Evolutionary conservation across 495 filamentous ascomycete species (phyloP).

Genomic region (Lasiosphaeris hirsuta): DNA sequence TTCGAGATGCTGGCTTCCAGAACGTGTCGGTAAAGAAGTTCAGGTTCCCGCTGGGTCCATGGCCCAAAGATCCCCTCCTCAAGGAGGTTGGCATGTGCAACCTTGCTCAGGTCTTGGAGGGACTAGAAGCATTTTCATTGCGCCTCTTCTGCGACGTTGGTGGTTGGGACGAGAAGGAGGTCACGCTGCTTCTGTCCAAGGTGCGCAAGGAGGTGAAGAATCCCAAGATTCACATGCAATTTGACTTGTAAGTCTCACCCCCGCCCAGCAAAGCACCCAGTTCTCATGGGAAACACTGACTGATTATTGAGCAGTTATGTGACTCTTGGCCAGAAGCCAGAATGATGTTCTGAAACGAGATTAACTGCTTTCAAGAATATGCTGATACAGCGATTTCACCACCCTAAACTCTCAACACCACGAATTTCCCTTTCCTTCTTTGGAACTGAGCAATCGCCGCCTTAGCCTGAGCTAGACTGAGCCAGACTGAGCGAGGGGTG

Average conservation of each 20-base stretch:
- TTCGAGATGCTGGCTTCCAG: slow-evolving; percentile 53
- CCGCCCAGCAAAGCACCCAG: not conserved
- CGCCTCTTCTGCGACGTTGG: slow-evolving; percentile 50
- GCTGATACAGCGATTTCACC: no score
- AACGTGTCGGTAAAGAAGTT: slow-evolving; percentile 48
- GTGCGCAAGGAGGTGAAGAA: slow-evolving; percentile 54
- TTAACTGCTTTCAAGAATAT: slow-evolving; percentile 34
- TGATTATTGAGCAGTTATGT: not conserved
- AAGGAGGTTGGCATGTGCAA: slow-evolving; percentile 48
- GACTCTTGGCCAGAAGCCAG: slow-evolving; percentile 6
- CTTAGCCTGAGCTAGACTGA: no score
- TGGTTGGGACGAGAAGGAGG: slow-evolving; percentile 51
- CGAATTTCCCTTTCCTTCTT: no score
- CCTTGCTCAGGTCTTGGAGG: slow-evolving; percentile 39
- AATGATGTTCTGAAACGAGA: slow-evolving; percentile 18
- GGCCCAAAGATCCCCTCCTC: slow-evolving; percentile 54
- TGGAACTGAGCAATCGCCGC: slow-evolving; percentile 56
- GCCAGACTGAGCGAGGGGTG: no score
- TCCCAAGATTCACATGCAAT: slow-evolving; percentile 44
- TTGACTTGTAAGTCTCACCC: slow-evolving; percentile 11
- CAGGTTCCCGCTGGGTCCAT: slow-evolving; percentile 56
- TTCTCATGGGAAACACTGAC: not conserved
- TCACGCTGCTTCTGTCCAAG: slow-evolving; percentile 52
- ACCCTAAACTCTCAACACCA: no score
- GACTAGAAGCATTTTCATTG: slow-evolving; percentile 41